phyloP scores from a whole-genome alignment of 164 flowering plant species.

The Houttuynia cordata region DNA sequence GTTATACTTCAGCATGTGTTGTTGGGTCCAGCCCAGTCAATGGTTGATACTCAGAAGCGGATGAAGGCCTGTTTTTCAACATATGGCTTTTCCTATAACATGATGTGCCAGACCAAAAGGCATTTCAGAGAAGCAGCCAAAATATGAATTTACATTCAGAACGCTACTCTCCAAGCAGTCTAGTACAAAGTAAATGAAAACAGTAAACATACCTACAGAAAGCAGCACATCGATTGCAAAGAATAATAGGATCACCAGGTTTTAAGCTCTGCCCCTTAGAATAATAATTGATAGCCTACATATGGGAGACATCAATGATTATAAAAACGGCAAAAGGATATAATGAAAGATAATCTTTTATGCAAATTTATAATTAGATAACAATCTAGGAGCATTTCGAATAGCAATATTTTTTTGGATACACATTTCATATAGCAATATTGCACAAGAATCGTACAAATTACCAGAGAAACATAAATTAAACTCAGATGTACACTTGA shows the following conservation, averaged over 20 bases:
- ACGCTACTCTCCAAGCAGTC: background rate
- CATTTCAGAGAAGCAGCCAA: slow-evolving; percentile 2
- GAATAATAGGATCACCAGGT: slow-evolving; percentile 63
- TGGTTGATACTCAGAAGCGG: slow-evolving; percentile 67
- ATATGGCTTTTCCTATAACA: slow-evolving; percentile 53
- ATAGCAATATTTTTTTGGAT: too few species aligned
- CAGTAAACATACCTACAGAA: slow-evolving; percentile 43
- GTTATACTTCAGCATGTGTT: slow-evolving; percentile 75
- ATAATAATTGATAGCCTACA: slow-evolving; percentile 65
- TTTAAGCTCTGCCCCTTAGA: slow-evolving; percentile 61
- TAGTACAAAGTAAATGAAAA: background rate
- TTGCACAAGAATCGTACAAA: too few species aligned
- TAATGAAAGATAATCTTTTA: background rate
- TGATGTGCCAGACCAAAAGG: background rate
- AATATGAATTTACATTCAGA: background rate
- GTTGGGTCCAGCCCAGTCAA: slow-evolving; percentile 87
- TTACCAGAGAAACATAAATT: too few species aligned
- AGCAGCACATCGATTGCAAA: slow-evolving; percentile 68
- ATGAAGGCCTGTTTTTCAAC: slow-evolving; percentile 51
- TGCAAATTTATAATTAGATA: too few species aligned
- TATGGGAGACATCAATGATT: background rate
- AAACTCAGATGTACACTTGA: too few species aligned
- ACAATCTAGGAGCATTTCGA: too few species aligned
- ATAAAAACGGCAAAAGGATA: background rate
- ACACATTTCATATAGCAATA: too few species aligned